phyloP scores from a whole-genome alignment of 805 yeast genomes.

The Wickerhamomyces bisporus region DNA sequence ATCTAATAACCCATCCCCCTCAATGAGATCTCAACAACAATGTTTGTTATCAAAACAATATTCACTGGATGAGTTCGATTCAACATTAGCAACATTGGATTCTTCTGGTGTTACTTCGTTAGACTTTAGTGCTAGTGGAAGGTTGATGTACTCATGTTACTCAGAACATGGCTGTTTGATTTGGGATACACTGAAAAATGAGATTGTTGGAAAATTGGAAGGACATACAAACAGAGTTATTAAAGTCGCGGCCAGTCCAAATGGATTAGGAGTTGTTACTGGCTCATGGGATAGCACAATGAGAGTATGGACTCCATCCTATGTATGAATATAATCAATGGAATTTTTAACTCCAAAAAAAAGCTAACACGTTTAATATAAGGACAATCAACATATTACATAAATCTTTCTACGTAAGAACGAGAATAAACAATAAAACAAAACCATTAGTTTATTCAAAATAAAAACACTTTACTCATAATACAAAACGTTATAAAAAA shows the following conservation, averaged over 20 bases:
- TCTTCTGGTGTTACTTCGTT: slow-evolving; percentile 67
- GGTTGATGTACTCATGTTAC: slow-evolving; percentile 70
- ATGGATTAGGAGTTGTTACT: slow-evolving; percentile 73
- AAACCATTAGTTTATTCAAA: too few relatives aligned
- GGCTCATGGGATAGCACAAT: slow-evolving; percentile 78
- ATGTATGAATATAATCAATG: slow-evolving; percentile 8
- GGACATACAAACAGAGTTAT: slow-evolving; percentile 62
- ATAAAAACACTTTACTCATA: neutral
- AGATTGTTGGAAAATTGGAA: slow-evolving; percentile 58
- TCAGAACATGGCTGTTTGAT: slow-evolving; percentile 69
- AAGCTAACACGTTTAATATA: neutral
- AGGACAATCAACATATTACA: neutral
- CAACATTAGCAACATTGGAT: slow-evolving; percentile 39
- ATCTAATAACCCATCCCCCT: slow-evolving; percentile 6
- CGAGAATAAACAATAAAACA: too few relatives aligned
- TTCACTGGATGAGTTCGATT: slow-evolving; percentile 18
- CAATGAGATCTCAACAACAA: slow-evolving; percentile 5
- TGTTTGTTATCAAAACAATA: slow-evolving; percentile 24
- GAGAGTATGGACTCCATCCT: slow-evolving; percentile 53
- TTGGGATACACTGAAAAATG: slow-evolving; percentile 71
- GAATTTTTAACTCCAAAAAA: neutral
- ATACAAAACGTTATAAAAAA: too few relatives aligned
- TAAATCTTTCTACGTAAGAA: too few relatives aligned
- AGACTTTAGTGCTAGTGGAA: slow-evolving; percentile 69
- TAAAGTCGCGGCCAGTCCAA: slow-evolving; percentile 60